Evolutionary conservation across 169 alveolate genomes (phyloP).

Genomic region (Perkinsus olseni): DNA sequence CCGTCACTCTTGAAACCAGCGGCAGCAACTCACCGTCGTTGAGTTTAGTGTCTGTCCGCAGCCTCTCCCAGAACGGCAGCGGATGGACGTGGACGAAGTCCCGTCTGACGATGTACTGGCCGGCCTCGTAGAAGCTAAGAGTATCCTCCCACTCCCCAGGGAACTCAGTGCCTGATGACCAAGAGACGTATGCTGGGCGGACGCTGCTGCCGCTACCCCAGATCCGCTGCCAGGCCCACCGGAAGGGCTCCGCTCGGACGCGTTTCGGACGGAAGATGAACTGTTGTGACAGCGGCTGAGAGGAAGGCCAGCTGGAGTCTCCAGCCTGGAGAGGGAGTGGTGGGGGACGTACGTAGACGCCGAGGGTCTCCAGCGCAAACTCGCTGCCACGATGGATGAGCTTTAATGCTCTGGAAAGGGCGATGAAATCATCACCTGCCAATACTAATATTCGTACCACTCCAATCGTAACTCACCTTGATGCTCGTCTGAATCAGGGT

Average conservation of each 20-base stretch:
- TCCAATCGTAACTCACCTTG: background rate
- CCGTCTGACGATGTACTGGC: background rate
- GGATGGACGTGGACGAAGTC: background rate
- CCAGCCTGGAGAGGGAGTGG: background rate
- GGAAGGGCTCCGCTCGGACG: background rate
- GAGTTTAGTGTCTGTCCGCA: background rate
- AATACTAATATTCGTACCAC: background rate
- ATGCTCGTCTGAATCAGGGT: background rate
- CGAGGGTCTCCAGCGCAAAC: background rate
- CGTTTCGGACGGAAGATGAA: background rate
- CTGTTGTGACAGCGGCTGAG: background rate
- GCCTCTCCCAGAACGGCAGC: background rate
- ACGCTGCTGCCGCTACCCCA: background rate
- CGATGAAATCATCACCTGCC: background rate
- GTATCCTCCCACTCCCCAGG: background rate
- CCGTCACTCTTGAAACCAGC: background rate
- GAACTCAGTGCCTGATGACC: background rate
- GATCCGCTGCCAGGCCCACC: background rate
- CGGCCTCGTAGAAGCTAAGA: background rate
- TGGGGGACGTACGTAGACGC: background rate
- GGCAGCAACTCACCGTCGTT: background rate
- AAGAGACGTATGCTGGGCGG: background rate
- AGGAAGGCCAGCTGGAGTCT: background rate
- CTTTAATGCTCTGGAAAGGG: background rate
- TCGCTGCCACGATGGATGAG: background rate